A percentile compares a stretch with the other conserved stretches of the same genome.
phyloP scores from a whole-genome alignment of 2,329 filamentous ascomycete genomes.

The Talaromyces sp. region DNA sequence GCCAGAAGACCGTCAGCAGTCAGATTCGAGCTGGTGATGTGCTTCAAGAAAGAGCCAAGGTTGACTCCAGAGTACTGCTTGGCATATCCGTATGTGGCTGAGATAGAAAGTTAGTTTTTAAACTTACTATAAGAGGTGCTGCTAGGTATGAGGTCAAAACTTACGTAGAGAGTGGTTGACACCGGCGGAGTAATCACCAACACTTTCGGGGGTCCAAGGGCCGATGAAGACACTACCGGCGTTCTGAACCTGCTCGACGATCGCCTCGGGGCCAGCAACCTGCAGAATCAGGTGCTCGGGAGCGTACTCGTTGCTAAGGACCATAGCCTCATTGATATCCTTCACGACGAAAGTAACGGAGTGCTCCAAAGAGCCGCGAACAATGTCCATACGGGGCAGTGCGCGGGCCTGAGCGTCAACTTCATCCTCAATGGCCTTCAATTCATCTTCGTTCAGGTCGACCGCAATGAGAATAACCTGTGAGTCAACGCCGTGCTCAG shows the following conservation, averaged over 20 bases:
- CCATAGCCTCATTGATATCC: conserved; percentile 72
- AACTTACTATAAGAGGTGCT: background rate
- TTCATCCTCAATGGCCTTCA: conserved; percentile 86
- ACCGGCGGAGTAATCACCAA: conserved; percentile 96
- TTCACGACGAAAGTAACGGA: conserved; percentile 82
- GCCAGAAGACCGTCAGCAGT: conserved; percentile 82
- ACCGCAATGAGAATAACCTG: conserved; percentile 92
- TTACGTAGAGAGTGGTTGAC: conserved; percentile 97
- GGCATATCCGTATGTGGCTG: conserved; percentile 95
- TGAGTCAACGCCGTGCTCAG: conserved; percentile 94
- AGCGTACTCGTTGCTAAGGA: conserved; percentile 88
- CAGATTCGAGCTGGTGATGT: conserved; percentile 93
- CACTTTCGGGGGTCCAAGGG: conserved; percentile 94
- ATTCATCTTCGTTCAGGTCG: conserved; percentile 70
- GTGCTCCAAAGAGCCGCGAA: conserved; percentile 85
- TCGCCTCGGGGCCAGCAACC: conserved; percentile 71
- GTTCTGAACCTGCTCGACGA: conserved; percentile 81
- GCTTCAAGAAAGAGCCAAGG: conserved; percentile 92
- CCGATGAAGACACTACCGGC: conserved; percentile 96
- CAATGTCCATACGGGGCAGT: conserved; percentile 88
- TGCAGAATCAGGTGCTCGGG: conserved; percentile 97
- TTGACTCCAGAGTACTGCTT: conserved; percentile 99
- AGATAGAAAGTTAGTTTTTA: conserved; percentile 24
- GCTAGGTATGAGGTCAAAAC: conserved; percentile 44
- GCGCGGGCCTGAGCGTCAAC: conserved; percentile 84